phyloP scores from a whole-genome alignment of 768 basidiomycete species.

The Flagelloscypha sp. region DNA sequence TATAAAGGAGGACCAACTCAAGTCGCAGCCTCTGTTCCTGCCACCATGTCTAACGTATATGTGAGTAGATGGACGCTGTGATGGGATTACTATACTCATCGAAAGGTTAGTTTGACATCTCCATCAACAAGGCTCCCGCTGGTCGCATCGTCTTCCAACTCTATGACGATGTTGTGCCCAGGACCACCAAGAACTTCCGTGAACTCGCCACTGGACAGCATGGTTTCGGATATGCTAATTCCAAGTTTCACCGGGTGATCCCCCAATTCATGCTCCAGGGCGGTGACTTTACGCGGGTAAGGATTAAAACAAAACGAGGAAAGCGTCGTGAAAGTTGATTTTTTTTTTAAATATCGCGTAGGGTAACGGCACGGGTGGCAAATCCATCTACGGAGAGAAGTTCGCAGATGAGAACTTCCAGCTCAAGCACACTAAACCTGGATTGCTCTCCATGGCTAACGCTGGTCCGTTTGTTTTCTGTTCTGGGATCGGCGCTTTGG shows the following conservation, averaged over 20 bases:
- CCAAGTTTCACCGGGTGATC: constrained; percentile 75
- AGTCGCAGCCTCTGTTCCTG: constrained; percentile 2
- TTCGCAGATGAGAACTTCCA: constrained; percentile 81
- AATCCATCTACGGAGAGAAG: constrained; percentile 67
- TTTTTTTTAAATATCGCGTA: too few species aligned
- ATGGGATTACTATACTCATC: background rate
- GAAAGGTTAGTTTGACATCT: constrained; percentile 54
- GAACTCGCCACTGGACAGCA: constrained; percentile 73
- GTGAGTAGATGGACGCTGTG: constrained; percentile 20
- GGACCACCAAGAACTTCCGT: constrained; percentile 78
- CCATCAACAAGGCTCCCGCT: constrained; percentile 27
- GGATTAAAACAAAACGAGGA: constrained; percentile 25
- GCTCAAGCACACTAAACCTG: constrained; percentile 63
- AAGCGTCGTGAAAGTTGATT: too few species aligned
- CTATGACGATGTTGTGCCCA: constrained; percentile 70
- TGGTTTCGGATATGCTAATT: constrained; percentile 66
- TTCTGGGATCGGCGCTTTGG: too few species aligned
- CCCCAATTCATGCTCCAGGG: constrained; percentile 86
- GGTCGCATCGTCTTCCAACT: constrained; percentile 80
- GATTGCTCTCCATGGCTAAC: constrained; percentile 75
- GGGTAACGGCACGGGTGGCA: constrained; percentile 67
- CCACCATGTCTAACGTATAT: constrained; percentile 30
- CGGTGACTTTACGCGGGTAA: constrained; percentile 86
- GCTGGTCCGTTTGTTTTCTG: too few species aligned
- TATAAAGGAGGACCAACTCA: too few species aligned